These are phyloP conservation scores for Grigorovia humatica DNA, from an alignment of 805 yeast genomes.

Conservation along the genomic window DNA sequence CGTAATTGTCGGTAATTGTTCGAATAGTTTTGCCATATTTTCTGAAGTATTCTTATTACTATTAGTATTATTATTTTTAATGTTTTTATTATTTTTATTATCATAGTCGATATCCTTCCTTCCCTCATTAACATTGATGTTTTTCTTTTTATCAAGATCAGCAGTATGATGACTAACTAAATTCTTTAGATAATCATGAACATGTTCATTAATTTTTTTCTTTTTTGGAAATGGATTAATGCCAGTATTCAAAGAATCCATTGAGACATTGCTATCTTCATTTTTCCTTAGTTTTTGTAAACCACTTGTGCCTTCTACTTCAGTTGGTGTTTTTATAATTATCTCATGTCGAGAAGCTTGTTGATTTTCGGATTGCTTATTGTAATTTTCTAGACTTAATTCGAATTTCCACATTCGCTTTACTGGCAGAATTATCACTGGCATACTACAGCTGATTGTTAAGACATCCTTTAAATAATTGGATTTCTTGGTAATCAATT, in stretches of 20 bases:
- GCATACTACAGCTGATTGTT: constrained; percentile 17
- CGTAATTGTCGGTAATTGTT: constrained; percentile 6
- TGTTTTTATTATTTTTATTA: neutral
- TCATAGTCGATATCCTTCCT: neutral
- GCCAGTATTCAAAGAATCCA: neutral
- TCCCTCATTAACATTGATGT: neutral
- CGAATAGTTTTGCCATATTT: neutral
- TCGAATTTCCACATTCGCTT: constrained; percentile 21
- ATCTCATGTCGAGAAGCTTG: neutral
- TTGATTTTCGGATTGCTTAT: neutral
- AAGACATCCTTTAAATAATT: constrained; percentile 15
- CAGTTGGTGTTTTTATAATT: neutral
- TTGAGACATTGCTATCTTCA: neutral
- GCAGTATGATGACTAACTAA: neutral
- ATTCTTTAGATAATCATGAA: neutral
- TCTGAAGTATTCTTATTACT: neutral
- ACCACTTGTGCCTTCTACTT: too few species aligned
- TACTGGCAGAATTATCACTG: constrained; percentile 21
- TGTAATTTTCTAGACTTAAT: constrained; percentile 8
- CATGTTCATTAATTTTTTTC: neutral
- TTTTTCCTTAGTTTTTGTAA: neutral
- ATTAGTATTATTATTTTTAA: too few species aligned
- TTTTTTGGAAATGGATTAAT: neutral
- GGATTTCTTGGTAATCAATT: constrained; percentile 12
- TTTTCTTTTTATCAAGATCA: neutral